A percentile compares a stretch with the other conserved stretches of the same genome.
phyloP scores from a whole-genome alignment of 306 rosid genomes.

The Hippophae rhamnoides region DNA sequence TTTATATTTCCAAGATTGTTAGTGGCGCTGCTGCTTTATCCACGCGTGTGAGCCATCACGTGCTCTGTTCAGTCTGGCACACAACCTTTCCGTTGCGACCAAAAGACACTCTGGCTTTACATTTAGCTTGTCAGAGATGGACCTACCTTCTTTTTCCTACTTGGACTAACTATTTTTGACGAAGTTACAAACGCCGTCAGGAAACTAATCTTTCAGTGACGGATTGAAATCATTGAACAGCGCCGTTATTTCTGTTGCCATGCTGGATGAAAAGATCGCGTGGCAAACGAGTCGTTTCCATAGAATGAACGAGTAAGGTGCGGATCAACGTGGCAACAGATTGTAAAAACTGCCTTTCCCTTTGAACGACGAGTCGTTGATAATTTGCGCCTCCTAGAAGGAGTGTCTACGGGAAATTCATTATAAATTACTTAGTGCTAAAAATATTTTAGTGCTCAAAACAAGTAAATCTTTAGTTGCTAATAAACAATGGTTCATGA shows the following conservation, averaged over 20 bases:
- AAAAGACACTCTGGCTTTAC: conserved; percentile 6
- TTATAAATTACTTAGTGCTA: too few relatives aligned
- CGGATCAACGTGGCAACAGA: conserved; percentile 8
- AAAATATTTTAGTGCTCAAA: too few relatives aligned
- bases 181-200: neutral
- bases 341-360: too few relatives aligned
- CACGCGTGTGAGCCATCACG: conserved; percentile 30
- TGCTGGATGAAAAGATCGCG: too few relatives aligned
- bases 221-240: too few relatives aligned
- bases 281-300: too few relatives aligned
- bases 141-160: conserved; percentile 8
- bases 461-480: too few relatives aligned
- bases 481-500: too few relatives aligned
- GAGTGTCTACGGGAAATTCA: too few relatives aligned
- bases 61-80: conserved; percentile 25
- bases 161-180: neutral
- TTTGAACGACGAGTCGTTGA: too few relatives aligned
- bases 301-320: neutral
- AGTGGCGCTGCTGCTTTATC: neutral
- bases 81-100: conserved; percentile 9
- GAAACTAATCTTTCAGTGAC: neutral
- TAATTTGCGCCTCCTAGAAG: too few relatives aligned
- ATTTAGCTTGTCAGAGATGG: conserved; percentile 3
- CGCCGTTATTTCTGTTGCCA: too few relatives aligned
- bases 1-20: neutral